Conservation (phyloP, 1,284 basidiomycete genomes). For the Puccinia horiana region DNA sequence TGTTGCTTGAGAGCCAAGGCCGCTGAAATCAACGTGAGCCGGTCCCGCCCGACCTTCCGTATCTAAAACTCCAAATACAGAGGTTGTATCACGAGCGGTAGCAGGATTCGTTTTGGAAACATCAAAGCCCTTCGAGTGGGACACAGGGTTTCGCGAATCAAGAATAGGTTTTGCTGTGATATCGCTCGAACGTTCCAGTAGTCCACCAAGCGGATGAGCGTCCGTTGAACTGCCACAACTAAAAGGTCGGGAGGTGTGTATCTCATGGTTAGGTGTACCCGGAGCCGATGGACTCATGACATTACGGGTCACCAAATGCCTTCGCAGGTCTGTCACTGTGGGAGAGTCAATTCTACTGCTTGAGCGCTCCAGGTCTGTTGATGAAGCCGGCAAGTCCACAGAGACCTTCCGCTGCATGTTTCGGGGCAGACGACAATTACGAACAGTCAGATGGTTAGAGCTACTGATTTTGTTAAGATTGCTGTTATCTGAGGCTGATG, state of each 20-base stretch:
- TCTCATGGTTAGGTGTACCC: constrained; percentile 25
- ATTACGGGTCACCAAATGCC: constrained; percentile 37
- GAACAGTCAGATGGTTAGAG: constrained; percentile 6
- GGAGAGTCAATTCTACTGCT: constrained; percentile 36
- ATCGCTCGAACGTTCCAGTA: constrained; percentile 23
- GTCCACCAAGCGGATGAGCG: constrained; percentile 9
- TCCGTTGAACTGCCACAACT: constrained; percentile 16
- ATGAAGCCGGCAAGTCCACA: constrained; percentile 22
- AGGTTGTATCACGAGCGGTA: constrained; percentile 42
- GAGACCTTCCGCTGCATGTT: constrained; percentile 39
- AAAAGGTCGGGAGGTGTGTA: constrained; percentile 23
- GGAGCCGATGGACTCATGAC: neutral
- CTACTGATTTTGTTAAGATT: constrained; percentile 29
- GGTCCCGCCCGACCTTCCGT: constrained; percentile 14
- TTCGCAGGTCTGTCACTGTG: constrained; percentile 47
- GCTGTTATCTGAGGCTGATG: constrained; percentile 33
- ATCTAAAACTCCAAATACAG: constrained; percentile 44
- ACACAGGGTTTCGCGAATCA: constrained; percentile 31
- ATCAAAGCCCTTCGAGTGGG: constrained; percentile 49
- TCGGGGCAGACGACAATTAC: constrained; percentile 13
- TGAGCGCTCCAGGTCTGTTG: constrained; percentile 38
- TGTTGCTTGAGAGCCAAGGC: constrained; percentile 37
- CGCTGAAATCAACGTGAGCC: constrained; percentile 7
- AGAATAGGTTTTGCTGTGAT: constrained; percentile 34
- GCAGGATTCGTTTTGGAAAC: constrained; percentile 48